These are phyloP conservation scores for Xylariaceae sp. DNA, from an alignment of 2,329 filamentous ascomycete species.

Conservation along the genomic window DNA sequence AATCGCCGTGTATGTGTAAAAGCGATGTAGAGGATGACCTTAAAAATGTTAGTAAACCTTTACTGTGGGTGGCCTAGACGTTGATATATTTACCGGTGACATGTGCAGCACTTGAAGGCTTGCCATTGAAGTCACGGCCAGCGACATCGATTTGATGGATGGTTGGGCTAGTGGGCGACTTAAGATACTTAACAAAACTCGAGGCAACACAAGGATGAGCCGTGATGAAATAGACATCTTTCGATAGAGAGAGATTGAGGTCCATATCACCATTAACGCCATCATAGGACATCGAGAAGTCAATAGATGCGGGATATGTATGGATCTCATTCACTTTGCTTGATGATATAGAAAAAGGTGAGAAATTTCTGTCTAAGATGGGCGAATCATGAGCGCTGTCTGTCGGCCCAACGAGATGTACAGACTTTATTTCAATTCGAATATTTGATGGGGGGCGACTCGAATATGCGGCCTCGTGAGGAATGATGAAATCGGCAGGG, in stretches of 20 bases:
- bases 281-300: conserved; percentile 41
- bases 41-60: conserved; percentile 9
- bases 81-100: conserved; percentile 40
- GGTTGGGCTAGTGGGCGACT: conserved; percentile 56
- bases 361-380: conserved; percentile 38
- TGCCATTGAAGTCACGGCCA: conserved; percentile 41
- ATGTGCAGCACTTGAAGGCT: conserved; percentile 44
- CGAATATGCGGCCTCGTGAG: conserved; percentile 51
- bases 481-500: conserved; percentile 60
- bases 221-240: conserved; percentile 63
- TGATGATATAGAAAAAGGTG: conserved; percentile 34
- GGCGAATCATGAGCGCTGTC: conserved; percentile 45
- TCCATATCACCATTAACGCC: conserved; percentile 37
- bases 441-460: conserved; percentile 45
- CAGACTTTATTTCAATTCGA: conserved; percentile 45
- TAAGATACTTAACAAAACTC: conserved; percentile 53
- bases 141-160: conserved; percentile 55
- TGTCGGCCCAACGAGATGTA: conserved; percentile 45
- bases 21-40: conserved; percentile 63
- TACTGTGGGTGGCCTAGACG: not conserved
- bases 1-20: conserved; percentile 56
- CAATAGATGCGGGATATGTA: conserved; percentile 38
- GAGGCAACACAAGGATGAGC: conserved; percentile 62
- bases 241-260: conserved; percentile 44
- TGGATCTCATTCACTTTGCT: conserved; percentile 30